Evolutionary conservation across 192 early-diverging fungal species (phyloP), one percentile per base, ranked within the genome.

Genomic region (Irineochytrium annulatum): DNA sequence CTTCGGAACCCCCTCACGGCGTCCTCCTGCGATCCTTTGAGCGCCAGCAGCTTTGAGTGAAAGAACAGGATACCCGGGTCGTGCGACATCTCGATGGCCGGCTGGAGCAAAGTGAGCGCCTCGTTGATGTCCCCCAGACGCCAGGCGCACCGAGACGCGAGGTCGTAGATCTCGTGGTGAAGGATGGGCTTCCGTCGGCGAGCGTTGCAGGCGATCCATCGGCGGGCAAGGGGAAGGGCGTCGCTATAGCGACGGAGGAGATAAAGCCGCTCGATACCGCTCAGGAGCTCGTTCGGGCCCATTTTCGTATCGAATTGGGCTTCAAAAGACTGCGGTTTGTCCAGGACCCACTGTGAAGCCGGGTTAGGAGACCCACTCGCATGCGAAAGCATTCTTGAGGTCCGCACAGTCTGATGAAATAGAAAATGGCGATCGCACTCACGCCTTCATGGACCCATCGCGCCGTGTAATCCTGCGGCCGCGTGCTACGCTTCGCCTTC

Each of bases 121-220:
- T 26, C 5, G 6, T 62, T 16, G 13, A 28, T 2, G 31, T 53
- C 49, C 5, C 27, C 34, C 3, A 33, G n/a, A 5, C 34, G 26
- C 49, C 52, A 13, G 5, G 32, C 46, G 19, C 28, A 17, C 6
- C 60, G 26, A 3, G 60, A 46, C 6, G 20, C 31, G 20, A 53
- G 34, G 48, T 62, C 60, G 26, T 49, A 62, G 3, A 62, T 34
- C 22, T 51, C 60, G 13, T 53, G 6, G 22, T n/a, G 20, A 1
- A 8, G 11, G 31, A 62, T 52, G 26, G 46, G 46, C 27, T 62
- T 62, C 26, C 14, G 13, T 35, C 34, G 48, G 8, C 34, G 22
- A n/a, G 14, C 19, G 27, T 62, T 62, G 6, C 16, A 30, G 24
- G 22, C 48, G 30, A 62, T 8, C 60, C 60, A 62, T 8, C 20